Evolutionary conservation across 2,329 filamentous ascomycete genomes (phyloP), one percentile per base, ranked within the genome.

Genomic region (Curvularia lunata): DNA sequence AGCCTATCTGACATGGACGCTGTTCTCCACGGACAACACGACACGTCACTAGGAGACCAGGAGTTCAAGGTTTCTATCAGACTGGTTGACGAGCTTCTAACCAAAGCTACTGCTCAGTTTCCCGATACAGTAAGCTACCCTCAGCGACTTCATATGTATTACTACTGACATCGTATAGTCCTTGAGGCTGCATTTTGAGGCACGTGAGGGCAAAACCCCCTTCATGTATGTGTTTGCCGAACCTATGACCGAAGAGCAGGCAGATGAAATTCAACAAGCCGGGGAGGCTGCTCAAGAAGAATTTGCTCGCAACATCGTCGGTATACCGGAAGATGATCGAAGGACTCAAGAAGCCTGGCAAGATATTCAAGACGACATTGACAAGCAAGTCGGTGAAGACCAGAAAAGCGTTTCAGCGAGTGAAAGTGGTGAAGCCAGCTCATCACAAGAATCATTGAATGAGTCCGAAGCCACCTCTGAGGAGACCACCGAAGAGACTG

Each of bases 151-250:
- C 23, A 2, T 16, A 41, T 9, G 32, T 16, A 40, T 16, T 6
- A 21, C 16, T 9, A 13, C 63, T 72, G 53, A 72, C 48, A 9
- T 18, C 2, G 2, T 66, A 83, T 75, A 91, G 43, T 47, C 91
- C 1, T 79, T 97, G 5, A 89, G 92, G 10, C 74, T 97, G 37
- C 88, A 93, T 73, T 89, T 97, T 57, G 92, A 97, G 74, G 91
- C 92, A 1, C 85, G 91, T 58, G 80, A 84, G 54, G 71, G 70
- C 10, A 79, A 80, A 1, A 82, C 81, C 7, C 85, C 89, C 0
- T 87, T 89, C 67, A 93, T 97, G 86, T 94, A 96, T 71, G 86
- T 98, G 52, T 96, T 97, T 71, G 93, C 89, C 13, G 90, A 96
- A 75, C 93, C 95, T 3, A 88, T 98, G 52, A 85, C 85, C 0